Evolutionary conservation across 495 filamentous ascomycete genomes (phyloP).

Genomic region (Articulospora tetracladia): DNA sequence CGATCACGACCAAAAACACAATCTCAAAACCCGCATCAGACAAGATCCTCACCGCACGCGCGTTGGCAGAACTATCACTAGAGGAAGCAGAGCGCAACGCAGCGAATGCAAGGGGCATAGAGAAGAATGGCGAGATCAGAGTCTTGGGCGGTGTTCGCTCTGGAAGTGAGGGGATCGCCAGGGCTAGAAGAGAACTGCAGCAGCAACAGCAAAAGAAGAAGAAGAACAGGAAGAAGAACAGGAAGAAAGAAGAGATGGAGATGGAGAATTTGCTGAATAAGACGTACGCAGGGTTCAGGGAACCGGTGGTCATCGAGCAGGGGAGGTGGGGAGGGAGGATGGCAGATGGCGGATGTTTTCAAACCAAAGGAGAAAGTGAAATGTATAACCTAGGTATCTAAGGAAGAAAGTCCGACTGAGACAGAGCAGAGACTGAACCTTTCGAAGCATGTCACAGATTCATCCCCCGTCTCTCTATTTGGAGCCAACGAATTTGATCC

Average conservation of each 20-base stretch:
- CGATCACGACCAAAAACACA: no score
- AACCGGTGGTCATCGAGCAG: background rate
- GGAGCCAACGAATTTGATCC: background rate
- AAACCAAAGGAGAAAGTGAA: no score
- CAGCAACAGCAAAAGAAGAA: no score
- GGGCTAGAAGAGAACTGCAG: no score
- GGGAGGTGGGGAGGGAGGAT: background rate
- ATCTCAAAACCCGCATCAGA: background rate
- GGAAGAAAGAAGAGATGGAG: background rate
- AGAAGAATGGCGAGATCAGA: background rate
- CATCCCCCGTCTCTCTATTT: background rate
- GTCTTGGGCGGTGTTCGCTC: background rate
- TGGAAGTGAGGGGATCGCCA: background rate
- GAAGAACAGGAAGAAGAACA: background rate
- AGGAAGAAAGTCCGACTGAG: no score
- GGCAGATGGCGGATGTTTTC: no score
- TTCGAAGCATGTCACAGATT: no score
- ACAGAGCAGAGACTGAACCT: no score
- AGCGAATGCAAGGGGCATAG: background rate
- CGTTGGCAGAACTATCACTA: background rate
- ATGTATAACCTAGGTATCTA: no score
- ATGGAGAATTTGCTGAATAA: background rate
- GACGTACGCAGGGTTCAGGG: background rate
- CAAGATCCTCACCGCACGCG: background rate
- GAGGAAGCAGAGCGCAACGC: background rate